Evolutionary conservation across 768 basidiomycete genomes (phyloP), one percentile per base, ranked within the genome.

Genomic region (Serendipita vermifera): DNA sequence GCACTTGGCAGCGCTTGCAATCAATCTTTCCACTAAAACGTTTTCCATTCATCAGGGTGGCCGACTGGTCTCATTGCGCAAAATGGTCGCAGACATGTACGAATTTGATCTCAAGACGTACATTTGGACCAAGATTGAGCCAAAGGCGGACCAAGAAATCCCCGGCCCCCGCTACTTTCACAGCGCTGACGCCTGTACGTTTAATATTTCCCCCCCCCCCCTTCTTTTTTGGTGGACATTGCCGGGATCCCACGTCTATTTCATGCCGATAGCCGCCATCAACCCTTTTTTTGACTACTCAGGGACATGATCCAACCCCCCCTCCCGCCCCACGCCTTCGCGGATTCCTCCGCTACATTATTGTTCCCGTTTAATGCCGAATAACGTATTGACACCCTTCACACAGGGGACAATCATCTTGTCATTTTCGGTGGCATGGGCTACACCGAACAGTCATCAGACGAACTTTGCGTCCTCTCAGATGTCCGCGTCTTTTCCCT

Each of bases 381-480:
- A 58, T 35, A 13, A 62, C 26, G 58, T 61, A 57, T 61, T 27
- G n/a, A 63, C 17, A 59, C 58, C 60, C 53, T 55, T n/a, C 56
- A 24, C 14, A 11, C 54, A 85, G 87, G 91, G 91, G 83, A 87
- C 65, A 83, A 87, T 67, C 82, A 89, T 63, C 74, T 99, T 55
- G 82, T 98, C 60, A 75, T 97, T 51, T 97, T 97, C 65, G 94
- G 94, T 17, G 93, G 94, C 9, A 96, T 97, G 92, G 83, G 87
- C 65, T 83, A 86, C 68, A 73, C 82, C 63, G 77, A 81, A 9
- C 79, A 85, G 60, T 77, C 83, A 1, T 76, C 83, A 3, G 86
- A 89, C 57, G 85, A 90, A 60, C 78, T 92, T 26, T 87, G 85
- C 59, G 94, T 97, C n/a, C 71, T 96, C 56, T 86, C 86, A 64